phyloP scores from a whole-genome alignment of 164 flowering plant genomes.

The Chloranthus sessilifolius region DNA sequence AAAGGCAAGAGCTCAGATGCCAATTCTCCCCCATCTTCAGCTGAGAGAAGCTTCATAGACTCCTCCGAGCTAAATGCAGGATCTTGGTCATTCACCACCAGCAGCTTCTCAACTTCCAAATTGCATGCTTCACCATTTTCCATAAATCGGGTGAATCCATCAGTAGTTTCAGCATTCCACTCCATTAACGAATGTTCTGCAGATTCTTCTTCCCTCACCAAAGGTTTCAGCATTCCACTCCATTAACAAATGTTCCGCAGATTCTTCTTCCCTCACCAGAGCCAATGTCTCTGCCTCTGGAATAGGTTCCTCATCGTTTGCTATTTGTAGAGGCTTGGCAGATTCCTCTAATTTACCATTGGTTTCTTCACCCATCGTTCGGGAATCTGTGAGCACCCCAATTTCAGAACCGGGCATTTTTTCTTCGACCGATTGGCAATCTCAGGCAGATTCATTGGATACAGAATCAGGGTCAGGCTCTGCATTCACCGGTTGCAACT shows the following conservation, averaged over 20 bases:
- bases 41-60: background rate
- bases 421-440: background rate
- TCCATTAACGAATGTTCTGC: background rate
- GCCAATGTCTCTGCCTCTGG: background rate
- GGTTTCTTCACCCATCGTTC: background rate
- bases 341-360: background rate
- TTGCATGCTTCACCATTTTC: background rate
- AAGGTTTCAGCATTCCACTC: background rate
- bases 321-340: background rate
- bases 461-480: too few species aligned
- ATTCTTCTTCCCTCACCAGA: conserved; percentile 1
- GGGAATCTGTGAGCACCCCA: background rate
- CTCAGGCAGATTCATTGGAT: background rate
- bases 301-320: background rate
- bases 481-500: background rate
- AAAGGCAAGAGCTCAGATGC: too few species aligned
- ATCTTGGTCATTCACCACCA: background rate
- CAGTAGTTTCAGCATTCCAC: background rate
- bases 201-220: background rate
- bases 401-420: background rate
- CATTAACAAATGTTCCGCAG: background rate
- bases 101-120: background rate
- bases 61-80: background rate
- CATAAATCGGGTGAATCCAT: too few species aligned
- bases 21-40: background rate